These are phyloP conservation scores for Sextonia rubra DNA, from an alignment of 164 flowering plant species.

Conservation along the genomic window DNA sequence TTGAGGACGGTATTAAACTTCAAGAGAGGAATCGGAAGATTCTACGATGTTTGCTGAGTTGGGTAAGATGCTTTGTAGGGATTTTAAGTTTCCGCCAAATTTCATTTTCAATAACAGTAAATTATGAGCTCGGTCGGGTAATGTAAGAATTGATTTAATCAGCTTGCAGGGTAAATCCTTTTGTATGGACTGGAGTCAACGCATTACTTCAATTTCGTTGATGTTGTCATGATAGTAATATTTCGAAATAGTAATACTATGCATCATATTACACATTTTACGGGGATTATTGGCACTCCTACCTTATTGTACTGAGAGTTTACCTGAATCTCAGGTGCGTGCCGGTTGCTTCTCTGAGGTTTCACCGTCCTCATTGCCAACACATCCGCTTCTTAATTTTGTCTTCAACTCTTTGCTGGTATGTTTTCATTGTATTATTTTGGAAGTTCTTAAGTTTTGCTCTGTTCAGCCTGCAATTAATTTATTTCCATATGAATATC, in stretches of 20 bases:
- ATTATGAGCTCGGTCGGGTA: too few species aligned
- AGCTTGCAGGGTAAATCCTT: too few species aligned
- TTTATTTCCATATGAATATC: slow-evolving; percentile 5
- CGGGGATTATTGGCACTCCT: not conserved
- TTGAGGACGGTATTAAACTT: slow-evolving; percentile 39
- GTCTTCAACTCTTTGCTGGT: slow-evolving; percentile 86
- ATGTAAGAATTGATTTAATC: too few species aligned
- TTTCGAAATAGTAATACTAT: too few species aligned
- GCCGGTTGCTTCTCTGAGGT: slow-evolving; percentile 85
- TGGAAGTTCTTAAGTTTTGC: slow-evolving; percentile 1
- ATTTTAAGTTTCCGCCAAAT: too few species aligned
- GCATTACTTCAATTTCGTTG: too few species aligned
- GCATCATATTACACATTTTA: not conserved
- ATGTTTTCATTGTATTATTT: not conserved
- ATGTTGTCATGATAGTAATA: too few species aligned
- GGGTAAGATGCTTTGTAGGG: slow-evolving; percentile 49
- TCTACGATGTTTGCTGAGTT: slow-evolving; percentile 85
- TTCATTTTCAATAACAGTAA: too few species aligned
- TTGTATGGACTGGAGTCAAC: too few species aligned
- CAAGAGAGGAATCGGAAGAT: slow-evolving; percentile 66
- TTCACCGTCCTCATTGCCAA: slow-evolving; percentile 52
- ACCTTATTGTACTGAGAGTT: not conserved
- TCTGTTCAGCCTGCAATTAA: not conserved
- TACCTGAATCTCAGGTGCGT: slow-evolving; percentile 53
- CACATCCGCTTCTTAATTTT: slow-evolving; percentile 85